A percentile compares a stretch with the other conserved stretches of the same genome.
phyloP scores from a whole-genome alignment of 441 rosid genomes.

The Croton laevigatus region DNA sequence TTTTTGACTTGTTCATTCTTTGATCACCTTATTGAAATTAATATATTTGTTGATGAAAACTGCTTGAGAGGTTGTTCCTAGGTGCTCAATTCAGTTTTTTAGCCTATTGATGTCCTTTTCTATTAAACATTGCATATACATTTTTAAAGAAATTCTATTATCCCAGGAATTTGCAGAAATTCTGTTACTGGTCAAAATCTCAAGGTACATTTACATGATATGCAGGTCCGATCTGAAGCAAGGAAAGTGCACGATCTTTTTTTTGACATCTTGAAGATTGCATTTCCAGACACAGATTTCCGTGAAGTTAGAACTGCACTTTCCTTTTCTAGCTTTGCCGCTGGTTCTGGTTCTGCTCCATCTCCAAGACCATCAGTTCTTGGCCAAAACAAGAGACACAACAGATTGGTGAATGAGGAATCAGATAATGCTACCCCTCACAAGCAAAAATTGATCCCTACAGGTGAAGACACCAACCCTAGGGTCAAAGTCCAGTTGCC shows the following conservation, averaged over 20 bases:
- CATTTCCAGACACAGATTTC: conserved; percentile 89
- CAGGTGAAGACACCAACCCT: conserved; percentile 58
- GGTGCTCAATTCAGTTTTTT: background rate
- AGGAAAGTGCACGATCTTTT: conserved; percentile 96
- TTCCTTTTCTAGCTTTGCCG: conserved; percentile 51
- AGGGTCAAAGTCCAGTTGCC: conserved; percentile 67
- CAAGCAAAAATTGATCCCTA: conserved; percentile 42
- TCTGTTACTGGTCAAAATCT: conserved; percentile 14
- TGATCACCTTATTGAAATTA: background rate
- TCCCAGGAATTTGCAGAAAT: background rate
- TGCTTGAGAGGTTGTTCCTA: background rate
- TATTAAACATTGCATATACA: background rate
- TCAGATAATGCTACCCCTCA: conserved; percentile 48
- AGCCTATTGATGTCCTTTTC: background rate
- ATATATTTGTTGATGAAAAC: background rate
- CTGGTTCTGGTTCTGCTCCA: conserved; percentile 45
- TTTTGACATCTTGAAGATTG: conserved; percentile 90
- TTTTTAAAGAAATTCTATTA: background rate
- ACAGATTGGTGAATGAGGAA: conserved; percentile 59
- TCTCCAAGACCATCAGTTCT: conserved; percentile 49
- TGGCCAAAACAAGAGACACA: conserved; percentile 70
- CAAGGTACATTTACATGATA: conserved; percentile 14
- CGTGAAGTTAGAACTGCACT: conserved; percentile 76
- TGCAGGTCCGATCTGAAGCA: conserved; percentile 94
- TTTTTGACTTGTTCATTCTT: background rate